Evolutionary conservation across 2,329 filamentous ascomycete genomes (phyloP).

Genomic region (Colletotrichum sojae): DNA sequence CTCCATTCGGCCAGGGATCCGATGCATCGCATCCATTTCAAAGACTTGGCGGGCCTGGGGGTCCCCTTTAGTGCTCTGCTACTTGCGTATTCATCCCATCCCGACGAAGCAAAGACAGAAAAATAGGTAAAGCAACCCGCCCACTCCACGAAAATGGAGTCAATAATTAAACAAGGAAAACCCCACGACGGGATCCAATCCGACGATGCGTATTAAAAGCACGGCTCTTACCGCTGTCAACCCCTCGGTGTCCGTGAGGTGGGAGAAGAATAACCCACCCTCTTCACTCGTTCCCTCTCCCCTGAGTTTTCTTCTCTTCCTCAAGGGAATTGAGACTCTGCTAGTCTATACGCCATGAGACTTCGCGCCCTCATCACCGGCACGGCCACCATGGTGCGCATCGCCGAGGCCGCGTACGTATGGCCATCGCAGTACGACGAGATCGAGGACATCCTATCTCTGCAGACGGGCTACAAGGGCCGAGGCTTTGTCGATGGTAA

Average conservation of each 20-base stretch:
- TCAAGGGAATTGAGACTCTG: not conserved
- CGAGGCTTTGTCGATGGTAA: constrained; percentile 44
- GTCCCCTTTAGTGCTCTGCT: not conserved
- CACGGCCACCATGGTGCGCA: not conserved
- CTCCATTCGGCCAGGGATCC: constrained; percentile 32
- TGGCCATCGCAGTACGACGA: constrained; percentile 44
- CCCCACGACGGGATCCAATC: constrained; percentile 12
- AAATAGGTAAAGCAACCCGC: not conserved
- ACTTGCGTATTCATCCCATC: not conserved
- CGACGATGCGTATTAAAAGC: constrained; percentile 17
- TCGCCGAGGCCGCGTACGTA: constrained; percentile 35
- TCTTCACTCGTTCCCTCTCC: not conserved
- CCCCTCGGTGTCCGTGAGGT: not conserved
- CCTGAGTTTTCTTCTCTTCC: not conserved
- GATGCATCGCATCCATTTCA: constrained; percentile 29
- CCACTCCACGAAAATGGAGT: constrained; percentile 30
- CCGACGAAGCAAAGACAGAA: not conserved
- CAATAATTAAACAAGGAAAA: constrained; percentile 1
- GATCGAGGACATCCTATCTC: constrained; percentile 43
- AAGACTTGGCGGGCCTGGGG: constrained; percentile 21
- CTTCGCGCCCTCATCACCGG: constrained; percentile 1
- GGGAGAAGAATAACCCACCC: not conserved
- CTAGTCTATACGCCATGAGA: constrained; percentile 5
- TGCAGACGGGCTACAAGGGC: constrained; percentile 43
- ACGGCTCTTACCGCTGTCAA: not conserved